phyloP scores from a whole-genome alignment of 257 asterid genomes.

The Penstemon eatonii region DNA sequence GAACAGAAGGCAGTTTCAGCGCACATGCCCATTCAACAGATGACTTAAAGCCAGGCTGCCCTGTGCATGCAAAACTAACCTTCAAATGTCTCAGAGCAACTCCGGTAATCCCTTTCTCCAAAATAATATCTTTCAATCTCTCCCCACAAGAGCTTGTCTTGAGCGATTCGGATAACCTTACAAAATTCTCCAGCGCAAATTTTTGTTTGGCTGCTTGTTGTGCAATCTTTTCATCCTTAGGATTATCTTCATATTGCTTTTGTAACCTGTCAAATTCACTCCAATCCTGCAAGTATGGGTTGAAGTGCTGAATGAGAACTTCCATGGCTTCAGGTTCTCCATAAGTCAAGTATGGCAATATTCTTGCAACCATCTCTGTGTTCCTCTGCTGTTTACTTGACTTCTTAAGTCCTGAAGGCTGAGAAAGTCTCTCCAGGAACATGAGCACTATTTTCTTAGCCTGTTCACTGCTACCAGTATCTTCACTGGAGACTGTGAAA shows the following conservation, averaged over 20 bases:
- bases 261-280: constrained; percentile 74
- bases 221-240: constrained; percentile 73
- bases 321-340: constrained; percentile 99
- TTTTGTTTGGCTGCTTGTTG: constrained; percentile 77
- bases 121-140: constrained; percentile 91
- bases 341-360: constrained; percentile 92
- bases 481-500: constrained; percentile 73
- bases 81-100: constrained; percentile 81
- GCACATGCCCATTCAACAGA: constrained; percentile 73
- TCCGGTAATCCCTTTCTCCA: constrained; percentile 87
- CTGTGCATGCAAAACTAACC: constrained; percentile 69
- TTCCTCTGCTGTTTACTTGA: constrained; percentile 94
- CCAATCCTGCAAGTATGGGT: constrained; percentile 89
- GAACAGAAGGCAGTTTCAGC: constrained; percentile 82
- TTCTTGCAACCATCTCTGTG: constrained; percentile 99
- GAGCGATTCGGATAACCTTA: constrained; percentile 93
- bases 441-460: constrained; percentile 95
- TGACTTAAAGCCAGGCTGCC: constrained; percentile 74
- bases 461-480: constrained; percentile 88
- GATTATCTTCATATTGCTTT: constrained; percentile 64
- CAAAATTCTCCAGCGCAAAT: constrained; percentile 89
- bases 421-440: constrained; percentile 94
- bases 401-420: constrained; percentile 86
- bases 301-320: constrained; percentile 91
- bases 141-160: constrained; percentile 97